Percentiles rank a stretch among this genome's conserved stretches.
Evolutionary conservation across 768 basidiomycete genomes (phyloP).

Genomic region (Fomitopsis pulvina): DNA sequence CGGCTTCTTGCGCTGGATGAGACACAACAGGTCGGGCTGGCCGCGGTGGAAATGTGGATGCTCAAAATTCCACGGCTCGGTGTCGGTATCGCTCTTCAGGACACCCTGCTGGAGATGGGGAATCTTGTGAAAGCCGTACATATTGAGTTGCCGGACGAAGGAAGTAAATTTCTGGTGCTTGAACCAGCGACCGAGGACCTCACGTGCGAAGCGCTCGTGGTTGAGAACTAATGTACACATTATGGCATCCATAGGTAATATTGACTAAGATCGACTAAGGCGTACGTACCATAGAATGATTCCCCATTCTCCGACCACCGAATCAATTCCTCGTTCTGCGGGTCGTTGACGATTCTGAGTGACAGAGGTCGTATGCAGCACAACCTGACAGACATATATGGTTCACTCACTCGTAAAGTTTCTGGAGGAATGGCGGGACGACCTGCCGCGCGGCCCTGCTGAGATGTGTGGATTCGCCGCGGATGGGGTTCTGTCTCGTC

Average conservation of each 20-base stretch:
- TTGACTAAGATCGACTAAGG: too few relatives aligned
- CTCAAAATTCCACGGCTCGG: slow-evolving; percentile 87
- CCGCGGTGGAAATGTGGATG: slow-evolving; percentile 85
- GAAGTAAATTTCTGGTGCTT: slow-evolving; percentile 95
- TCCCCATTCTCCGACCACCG: slow-evolving; percentile 89
- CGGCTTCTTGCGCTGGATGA: slow-evolving; percentile 83
- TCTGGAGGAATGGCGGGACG: slow-evolving; percentile 86
- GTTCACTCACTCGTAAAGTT: slow-evolving; percentile 76
- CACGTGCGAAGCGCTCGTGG: slow-evolving; percentile 83
- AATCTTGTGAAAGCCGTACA: slow-evolving; percentile 95
- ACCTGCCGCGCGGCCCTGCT: slow-evolving; percentile 42
- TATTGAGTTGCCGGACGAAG: slow-evolving; percentile 91
- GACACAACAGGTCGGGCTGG: slow-evolving; percentile 80
- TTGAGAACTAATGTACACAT: slow-evolving; percentile 60
- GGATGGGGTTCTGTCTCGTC: slow-evolving; percentile 31
- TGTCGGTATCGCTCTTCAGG: slow-evolving; percentile 72
- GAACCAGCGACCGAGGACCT: slow-evolving; percentile 91
- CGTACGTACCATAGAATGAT: slow-evolving; percentile 75
- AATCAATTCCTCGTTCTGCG: slow-evolving; percentile 76
- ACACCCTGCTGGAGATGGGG: slow-evolving; percentile 95
- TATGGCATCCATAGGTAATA: slow-evolving; percentile 1
- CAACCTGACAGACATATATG: slow-evolving; percentile 2
- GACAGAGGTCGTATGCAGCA: background rate
- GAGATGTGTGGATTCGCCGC: slow-evolving; percentile 33
- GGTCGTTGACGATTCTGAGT: slow-evolving; percentile 86